Percentiles rank a stretch among this genome's conserved stretches.
Evolutionary conservation across 495 filamentous ascomycete genomes (phyloP).

Genomic region (Halenospora varia): DNA sequence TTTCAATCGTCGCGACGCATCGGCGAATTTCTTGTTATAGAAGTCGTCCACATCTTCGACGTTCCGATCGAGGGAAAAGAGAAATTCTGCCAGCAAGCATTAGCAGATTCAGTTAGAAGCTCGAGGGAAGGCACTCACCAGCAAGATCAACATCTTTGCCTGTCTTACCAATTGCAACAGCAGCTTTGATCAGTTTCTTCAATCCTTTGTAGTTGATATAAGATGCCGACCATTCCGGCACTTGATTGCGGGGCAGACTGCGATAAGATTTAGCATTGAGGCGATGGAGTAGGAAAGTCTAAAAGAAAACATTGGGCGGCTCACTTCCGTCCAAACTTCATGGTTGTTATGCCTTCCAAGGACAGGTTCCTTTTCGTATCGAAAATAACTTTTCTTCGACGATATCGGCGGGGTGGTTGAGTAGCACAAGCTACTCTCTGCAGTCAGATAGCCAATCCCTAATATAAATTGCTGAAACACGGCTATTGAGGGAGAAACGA

Average conservation of each 20-base stretch:
- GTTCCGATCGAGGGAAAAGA: constrained; percentile 91
- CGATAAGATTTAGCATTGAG: constrained; percentile 15
- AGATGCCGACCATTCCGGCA: constrained; percentile 88
- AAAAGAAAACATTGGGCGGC: too few relatives aligned
- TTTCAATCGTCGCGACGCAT: constrained; percentile 75
- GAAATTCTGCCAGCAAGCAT: constrained; percentile 65
- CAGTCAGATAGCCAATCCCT: not conserved
- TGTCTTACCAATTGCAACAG: constrained; percentile 49
- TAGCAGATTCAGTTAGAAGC: not conserved
- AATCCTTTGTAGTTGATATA: constrained; percentile 97
- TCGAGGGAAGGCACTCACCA: constrained; percentile 27
- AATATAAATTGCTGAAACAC: not conserved
- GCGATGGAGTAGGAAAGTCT: too few relatives aligned
- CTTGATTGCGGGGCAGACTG: constrained; percentile 86
- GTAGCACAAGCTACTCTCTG: not conserved
- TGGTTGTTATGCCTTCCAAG: constrained; percentile 25
- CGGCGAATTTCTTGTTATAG: constrained; percentile 90
- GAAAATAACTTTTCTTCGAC: not conserved
- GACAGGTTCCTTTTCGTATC: not conserved
- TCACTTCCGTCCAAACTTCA: constrained; percentile 81
- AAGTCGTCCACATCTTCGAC: constrained; percentile 92
- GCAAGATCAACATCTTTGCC: constrained; percentile 78
- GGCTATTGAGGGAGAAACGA: constrained; percentile 6
- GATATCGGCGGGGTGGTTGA: not conserved
- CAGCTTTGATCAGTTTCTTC: constrained; percentile 89